Evolutionary conservation across 306 rosid genomes (phyloP).

Genomic region (Alnus rubra): DNA sequence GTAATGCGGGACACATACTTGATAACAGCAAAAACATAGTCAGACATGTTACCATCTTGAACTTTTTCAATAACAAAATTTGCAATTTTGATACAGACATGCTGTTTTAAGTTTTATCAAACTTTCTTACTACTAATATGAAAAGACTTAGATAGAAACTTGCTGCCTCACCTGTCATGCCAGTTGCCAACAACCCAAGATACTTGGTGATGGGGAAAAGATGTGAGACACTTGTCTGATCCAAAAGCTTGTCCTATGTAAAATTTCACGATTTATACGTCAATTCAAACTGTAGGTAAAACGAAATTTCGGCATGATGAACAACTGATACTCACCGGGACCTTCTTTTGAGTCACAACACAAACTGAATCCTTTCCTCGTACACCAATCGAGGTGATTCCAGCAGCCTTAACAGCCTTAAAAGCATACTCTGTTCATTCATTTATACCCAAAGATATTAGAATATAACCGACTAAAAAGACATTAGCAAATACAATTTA

Average conservation of each 20-base stretch:
- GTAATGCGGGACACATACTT: neutral
- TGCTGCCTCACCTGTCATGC: conserved; percentile 70
- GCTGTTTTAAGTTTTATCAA: neutral
- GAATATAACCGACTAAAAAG: neutral
- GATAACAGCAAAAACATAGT: neutral
- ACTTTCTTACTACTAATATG: conserved; percentile 6
- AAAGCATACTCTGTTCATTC: conserved; percentile 81
- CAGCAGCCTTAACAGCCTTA: conserved; percentile 96
- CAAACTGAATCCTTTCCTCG: conserved; percentile 92
- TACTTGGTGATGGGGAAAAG: conserved; percentile 90
- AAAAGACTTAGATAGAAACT: conserved; percentile 7
- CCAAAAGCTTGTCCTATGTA: conserved; percentile 94
- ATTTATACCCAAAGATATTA: conserved; percentile 30
- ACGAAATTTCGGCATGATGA: neutral
- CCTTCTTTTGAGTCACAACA: conserved; percentile 98
- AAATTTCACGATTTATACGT: conserved; percentile 21
- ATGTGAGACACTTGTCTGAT: conserved; percentile 92
- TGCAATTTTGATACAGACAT: neutral
- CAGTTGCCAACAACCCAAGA: conserved; percentile 94
- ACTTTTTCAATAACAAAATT: neutral
- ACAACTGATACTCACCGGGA: conserved; percentile 70
- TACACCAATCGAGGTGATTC: conserved; percentile 91
- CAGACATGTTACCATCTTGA: neutral
- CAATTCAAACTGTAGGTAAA: conserved; percentile 6
- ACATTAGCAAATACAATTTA: neutral